These are phyloP conservation scores for Suillus cothurnatus DNA, from an alignment of 768 basidiomycete species.

Conservation along the genomic window DNA sequence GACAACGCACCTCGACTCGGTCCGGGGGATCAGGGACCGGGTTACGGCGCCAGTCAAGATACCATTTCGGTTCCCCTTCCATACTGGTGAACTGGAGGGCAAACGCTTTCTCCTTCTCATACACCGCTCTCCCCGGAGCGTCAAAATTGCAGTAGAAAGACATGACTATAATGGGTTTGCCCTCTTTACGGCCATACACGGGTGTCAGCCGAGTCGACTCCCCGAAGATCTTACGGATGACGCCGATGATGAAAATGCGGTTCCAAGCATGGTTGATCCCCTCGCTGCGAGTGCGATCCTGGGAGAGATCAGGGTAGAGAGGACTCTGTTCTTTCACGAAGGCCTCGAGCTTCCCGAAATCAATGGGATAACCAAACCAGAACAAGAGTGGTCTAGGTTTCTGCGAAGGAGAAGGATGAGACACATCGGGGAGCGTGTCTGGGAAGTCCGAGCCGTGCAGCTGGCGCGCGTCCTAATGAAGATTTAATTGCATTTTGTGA, in stretches of 20 bases:
- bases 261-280: not conserved
- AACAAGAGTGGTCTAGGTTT: not conserved
- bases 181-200: not conserved
- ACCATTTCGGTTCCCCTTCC: not conserved
- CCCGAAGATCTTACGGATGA: conserved; percentile 2
- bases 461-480: not conserved
- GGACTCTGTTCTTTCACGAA: conserved; percentile 1
- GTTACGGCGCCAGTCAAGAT: not conserved
- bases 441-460: not conserved
- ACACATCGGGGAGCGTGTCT: not conserved
- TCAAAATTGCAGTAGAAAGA: conserved; percentile 6
- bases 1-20: not conserved
- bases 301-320: not conserved
- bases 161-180: not conserved
- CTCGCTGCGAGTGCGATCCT: not conserved
- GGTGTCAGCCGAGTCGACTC: not conserved
- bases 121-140: not conserved
- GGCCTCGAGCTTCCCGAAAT: not conserved
- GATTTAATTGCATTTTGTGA: not conserved
- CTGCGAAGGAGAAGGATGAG: not conserved
- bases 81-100: not conserved
- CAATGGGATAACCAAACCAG: not conserved
- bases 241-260: not conserved
- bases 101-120: not conserved
- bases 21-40: not conserved